These are phyloP conservation scores for Suillus hirtellus DNA, from an alignment of 768 basidiomycete species.

Conservation along the genomic window DNA sequence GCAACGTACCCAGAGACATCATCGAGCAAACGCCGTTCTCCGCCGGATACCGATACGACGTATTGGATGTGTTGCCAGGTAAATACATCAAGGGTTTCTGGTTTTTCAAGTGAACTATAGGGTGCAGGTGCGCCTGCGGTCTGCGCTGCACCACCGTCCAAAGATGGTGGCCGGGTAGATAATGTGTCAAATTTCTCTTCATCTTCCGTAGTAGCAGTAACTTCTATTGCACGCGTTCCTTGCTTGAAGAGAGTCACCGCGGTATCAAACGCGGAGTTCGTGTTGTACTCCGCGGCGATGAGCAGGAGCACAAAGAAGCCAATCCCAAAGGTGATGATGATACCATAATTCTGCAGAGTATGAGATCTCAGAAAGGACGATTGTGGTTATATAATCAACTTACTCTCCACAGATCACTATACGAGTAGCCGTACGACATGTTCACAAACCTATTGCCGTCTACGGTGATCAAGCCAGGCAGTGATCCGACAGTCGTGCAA, in stretches of 20 bases:
- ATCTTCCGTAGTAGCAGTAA: slow-evolving; percentile 13
- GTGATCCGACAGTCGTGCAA: slow-evolving; percentile 43
- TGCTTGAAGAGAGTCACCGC: slow-evolving; percentile 29
- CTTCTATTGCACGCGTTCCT: not conserved
- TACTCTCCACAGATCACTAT: slow-evolving; percentile 37
- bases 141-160: not conserved
- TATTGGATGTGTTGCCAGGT: slow-evolving; percentile 78
- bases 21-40: slow-evolving; percentile 45
- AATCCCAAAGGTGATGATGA: slow-evolving; percentile 44
- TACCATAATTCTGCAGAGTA: slow-evolving; percentile 39
- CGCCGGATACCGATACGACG: slow-evolving; percentile 46
- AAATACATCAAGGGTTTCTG: slow-evolving; percentile 54
- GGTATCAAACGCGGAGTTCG: slow-evolving; percentile 29
- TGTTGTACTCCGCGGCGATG: slow-evolving; percentile 36
- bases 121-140: slow-evolving; percentile 2
- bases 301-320: slow-evolving; percentile 39
- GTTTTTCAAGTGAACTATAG: slow-evolving; percentile 35
- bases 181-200: slow-evolving; percentile 17
- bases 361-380: slow-evolving; percentile 14
- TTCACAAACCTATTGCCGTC: slow-evolving; percentile 42
- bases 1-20: slow-evolving; percentile 49
- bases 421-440: slow-evolving; percentile 30
- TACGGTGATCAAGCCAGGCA: slow-evolving; percentile 41
- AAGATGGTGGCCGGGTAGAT: not conserved
- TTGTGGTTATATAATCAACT: slow-evolving; percentile 27